Percentiles rank a stretch among this genome's conserved stretches.
Conservation (phyloP, 805 yeast species). For the Wickerhamiella bombiphila region DNA sequence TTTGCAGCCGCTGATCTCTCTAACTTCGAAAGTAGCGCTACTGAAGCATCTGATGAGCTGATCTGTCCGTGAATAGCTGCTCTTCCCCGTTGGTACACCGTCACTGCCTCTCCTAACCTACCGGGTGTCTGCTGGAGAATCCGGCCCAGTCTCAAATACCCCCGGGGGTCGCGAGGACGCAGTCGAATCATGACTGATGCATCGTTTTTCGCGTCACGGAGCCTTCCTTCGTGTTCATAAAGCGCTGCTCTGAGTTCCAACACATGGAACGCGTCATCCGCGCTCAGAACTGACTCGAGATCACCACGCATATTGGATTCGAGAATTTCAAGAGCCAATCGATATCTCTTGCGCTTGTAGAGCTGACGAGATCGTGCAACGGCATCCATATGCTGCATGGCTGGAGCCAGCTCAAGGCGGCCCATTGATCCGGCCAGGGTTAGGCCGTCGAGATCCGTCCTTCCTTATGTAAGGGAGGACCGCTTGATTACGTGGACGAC, state of each 20-base stretch:
- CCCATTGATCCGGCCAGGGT: too few species aligned
- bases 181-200: constrained; percentile 10
- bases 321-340: constrained; percentile 13
- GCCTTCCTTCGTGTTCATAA: constrained; percentile 10
- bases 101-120: constrained; percentile 7
- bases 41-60: not conserved
- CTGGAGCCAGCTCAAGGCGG: too few species aligned
- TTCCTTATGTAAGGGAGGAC: too few species aligned
- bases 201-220: constrained; percentile 8
- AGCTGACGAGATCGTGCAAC: constrained; percentile 11
- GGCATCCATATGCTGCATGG: constrained; percentile 7
- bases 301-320: constrained; percentile 6
- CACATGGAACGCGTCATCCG: constrained; percentile 3
- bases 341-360: constrained; percentile 7
- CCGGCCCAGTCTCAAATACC: constrained; percentile 16
- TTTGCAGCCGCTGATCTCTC: not conserved
- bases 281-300: not conserved
- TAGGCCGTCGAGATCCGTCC: too few species aligned
- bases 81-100: constrained; percentile 10
- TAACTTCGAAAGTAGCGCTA: not conserved
- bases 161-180: constrained; percentile 9
- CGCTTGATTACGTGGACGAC: too few species aligned
- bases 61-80: constrained; percentile 1
- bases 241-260: constrained; percentile 14
- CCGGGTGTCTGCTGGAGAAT: constrained; percentile 9